Evolutionary conservation across 2,329 filamentous ascomycete genomes (phyloP), one percentile per base, ranked within the genome.

Genomic region (Alternaria angustiovoidea): DNA sequence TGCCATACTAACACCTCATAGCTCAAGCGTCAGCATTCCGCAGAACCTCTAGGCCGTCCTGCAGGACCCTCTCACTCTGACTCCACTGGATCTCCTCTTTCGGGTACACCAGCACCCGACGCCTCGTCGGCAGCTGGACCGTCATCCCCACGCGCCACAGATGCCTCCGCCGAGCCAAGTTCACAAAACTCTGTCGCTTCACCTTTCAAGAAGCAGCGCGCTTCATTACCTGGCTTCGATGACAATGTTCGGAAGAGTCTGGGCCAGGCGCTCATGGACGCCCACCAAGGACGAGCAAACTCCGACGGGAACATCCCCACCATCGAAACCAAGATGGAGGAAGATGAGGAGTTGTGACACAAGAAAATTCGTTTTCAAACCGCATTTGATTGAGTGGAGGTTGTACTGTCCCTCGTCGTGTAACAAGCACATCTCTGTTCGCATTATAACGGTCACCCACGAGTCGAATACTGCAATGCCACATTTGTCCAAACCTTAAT

Each of bases 21-120:
- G 91, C 87, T 94, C 64, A 94, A 94, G 83, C 87, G 91, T 65
- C 89, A 91, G 65, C 91, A 93, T 75, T 94, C 91, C 9, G 87
- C 86, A 39, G 91, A 93, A 51, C 89, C 88, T 11, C 82, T 90
- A 20, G 83, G 82, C 71, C 73, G 75, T 76, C 52, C 64, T 24
- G 51, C 62, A 34, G 65, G 65, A 24, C 63, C 73, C 4, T 61
- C 65, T 5, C 64, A 64, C 12, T 67, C 71, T 12, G 72, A 70
- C 8, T 58, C 65, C 4, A 75, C 73, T 16, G 68, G 62, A 30
- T 74, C 68, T 24, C 74, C 71, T 5, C 64, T 67, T 26, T 75
- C 69, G 11, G 68, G 65, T 28, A 72, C 70, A 6, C 70, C 72
- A n/a, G 63, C 49, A 1, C 61, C 67, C 11, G 61, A 63, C 9